These are phyloP conservation scores for Maudiozyma pseudohumilis DNA, from an alignment of 805 yeast species.

Conservation along the genomic window DNA sequence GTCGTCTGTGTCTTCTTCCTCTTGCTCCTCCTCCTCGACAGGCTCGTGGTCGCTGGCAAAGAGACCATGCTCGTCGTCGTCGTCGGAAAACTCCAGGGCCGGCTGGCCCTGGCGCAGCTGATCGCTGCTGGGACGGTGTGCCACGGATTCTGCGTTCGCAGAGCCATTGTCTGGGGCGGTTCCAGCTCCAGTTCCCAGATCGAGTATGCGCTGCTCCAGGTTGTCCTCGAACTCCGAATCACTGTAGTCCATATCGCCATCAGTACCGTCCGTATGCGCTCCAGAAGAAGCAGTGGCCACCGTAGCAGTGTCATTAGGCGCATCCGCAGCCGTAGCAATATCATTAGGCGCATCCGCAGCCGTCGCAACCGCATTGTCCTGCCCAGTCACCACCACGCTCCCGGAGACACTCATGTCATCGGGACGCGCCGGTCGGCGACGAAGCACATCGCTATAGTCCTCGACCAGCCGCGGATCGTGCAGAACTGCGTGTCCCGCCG, in stretches of 20 bases:
- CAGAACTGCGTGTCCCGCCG: neutral
- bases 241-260: constrained; percentile 19
- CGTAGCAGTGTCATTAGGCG: no score
- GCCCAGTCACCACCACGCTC: neutral
- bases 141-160: neutral
- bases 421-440: no score
- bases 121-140: no score
- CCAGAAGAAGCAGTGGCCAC: neutral
- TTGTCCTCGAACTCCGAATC: constrained; percentile 31
- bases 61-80: no score
- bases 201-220: constrained; percentile 23
- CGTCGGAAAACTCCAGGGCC: constrained; percentile 4
- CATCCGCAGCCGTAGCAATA: no score
- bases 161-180: constrained; percentile 1
- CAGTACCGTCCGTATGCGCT: neutral
- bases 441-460: neutral
- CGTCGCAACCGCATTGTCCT: neutral
- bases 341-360: neutral
- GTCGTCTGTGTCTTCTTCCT: constrained; percentile 19
- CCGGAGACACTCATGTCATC: no score
- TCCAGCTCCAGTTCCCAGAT: constrained; percentile 8
- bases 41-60: no score
- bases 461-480: constrained; percentile 1
- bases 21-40: constrained; percentile 9
- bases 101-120: constrained; percentile 1